Conservation (phyloP, 1,284 basidiomycete species). For the Dichomitus squalens region DNA sequence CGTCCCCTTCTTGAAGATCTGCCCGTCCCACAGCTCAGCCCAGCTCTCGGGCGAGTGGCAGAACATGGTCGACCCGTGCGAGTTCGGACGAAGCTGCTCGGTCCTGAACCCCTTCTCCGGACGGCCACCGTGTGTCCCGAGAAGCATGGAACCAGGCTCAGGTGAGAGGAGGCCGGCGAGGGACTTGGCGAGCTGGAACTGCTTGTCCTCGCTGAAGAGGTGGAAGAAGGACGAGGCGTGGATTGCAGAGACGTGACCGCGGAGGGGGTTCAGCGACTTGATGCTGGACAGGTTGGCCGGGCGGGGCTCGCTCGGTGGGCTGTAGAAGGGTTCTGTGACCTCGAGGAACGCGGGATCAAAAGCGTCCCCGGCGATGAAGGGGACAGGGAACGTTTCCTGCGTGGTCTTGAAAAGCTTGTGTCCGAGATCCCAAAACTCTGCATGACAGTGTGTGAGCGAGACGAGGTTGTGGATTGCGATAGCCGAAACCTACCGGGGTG, state of each 20-base stretch:
- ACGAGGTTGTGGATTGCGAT: slow-evolving; percentile 22
- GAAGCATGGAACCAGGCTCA: slow-evolving; percentile 38
- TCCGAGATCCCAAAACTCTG: slow-evolving; percentile 39
- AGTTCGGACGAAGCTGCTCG: slow-evolving; percentile 1
- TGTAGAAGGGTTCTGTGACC: slow-evolving; percentile 30
- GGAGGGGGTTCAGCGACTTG: slow-evolving; percentile 45
- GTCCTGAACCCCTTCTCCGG: slow-evolving; percentile 28
- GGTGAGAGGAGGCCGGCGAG: slow-evolving; percentile 43
- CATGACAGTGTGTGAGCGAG: slow-evolving; percentile 31
- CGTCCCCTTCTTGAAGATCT: slow-evolving; percentile 40
- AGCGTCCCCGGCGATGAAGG: slow-evolving; percentile 49
- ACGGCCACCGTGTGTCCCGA: slow-evolving; percentile 34
- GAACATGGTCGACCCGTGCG: slow-evolving; percentile 24
- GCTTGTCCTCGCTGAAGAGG: slow-evolving; percentile 47
- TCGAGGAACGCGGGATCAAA: slow-evolving; percentile 42
- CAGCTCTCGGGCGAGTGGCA: slow-evolving; percentile 42
- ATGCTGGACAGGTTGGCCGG: slow-evolving; percentile 38
- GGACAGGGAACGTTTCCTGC: slow-evolving; percentile 43
- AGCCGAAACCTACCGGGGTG: slow-evolving; percentile 30
- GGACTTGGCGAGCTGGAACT: slow-evolving; percentile 41
- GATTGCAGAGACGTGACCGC: slow-evolving; percentile 47
- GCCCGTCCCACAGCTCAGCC: slow-evolving; percentile 44
- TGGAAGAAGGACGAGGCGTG: slow-evolving; percentile 55
- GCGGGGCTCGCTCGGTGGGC: slow-evolving; percentile 24
- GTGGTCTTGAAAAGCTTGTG: slow-evolving; percentile 37